Conservation (phyloP, 805 yeast species). For the Saturnispora mendoncae region DNA sequence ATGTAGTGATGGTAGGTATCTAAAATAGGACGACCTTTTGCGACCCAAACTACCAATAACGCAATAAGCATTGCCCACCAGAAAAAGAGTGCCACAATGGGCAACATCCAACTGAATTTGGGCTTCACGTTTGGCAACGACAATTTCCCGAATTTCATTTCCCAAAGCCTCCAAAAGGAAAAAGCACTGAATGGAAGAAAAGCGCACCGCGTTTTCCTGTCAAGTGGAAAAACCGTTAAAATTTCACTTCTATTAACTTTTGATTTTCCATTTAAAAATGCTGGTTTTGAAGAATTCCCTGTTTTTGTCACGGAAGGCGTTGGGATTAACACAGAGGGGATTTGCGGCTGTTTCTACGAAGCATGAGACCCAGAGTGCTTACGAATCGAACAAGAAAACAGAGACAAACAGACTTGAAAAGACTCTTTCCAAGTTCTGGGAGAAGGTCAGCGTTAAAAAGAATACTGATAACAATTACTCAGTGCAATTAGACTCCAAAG, state of each 20-base stretch:
- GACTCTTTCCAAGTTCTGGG: constrained; percentile 75
- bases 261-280: no score
- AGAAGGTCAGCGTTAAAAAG: constrained; percentile 42
- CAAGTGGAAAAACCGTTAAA: no score
- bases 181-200: no score
- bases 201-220: no score
- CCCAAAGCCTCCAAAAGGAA: background rate
- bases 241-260: no score
- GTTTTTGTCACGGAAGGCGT: no score
- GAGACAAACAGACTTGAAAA: constrained; percentile 65
- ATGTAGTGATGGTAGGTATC: constrained; percentile 41
- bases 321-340: constrained; percentile 3
- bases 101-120: constrained; percentile 34
- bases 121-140: constrained; percentile 23
- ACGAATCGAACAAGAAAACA: constrained; percentile 43
- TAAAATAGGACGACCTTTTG: constrained; percentile 70
- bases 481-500: constrained; percentile 62
- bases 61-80: constrained; percentile 94
- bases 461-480: constrained; percentile 30
- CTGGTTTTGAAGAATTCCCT: no score
- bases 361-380: constrained; percentile 9
- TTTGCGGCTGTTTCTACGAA: constrained; percentile 10
- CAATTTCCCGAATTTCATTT: constrained; percentile 13
- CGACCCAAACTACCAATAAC: constrained; percentile 67
- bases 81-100: constrained; percentile 53